Percentiles rank a stretch among this genome's conserved stretches.
phyloP scores from a whole-genome alignment of 2,329 filamentous ascomycete species.

The Fusarium sp. region DNA sequence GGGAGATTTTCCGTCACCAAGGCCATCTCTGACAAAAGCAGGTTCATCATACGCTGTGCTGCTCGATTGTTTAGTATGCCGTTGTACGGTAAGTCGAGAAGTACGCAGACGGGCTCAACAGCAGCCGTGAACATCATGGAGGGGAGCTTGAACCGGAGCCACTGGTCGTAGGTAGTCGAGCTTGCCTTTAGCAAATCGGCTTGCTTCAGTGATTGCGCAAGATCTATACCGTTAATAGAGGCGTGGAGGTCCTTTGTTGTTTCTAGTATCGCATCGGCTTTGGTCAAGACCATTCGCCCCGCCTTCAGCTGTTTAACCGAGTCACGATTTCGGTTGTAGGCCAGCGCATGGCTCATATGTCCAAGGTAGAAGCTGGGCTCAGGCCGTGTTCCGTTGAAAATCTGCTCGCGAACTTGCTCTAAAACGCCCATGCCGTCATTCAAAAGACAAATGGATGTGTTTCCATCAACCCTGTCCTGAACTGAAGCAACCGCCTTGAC shows the following conservation, averaged over 20 bases:
- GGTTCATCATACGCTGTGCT: slow-evolving; percentile 71
- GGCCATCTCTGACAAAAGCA: slow-evolving; percentile 78
- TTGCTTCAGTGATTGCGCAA: slow-evolving; percentile 37
- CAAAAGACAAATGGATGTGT: slow-evolving; percentile 78
- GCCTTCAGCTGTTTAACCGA: slow-evolving; percentile 52
- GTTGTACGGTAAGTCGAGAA: slow-evolving; percentile 80
- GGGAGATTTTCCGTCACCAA: slow-evolving; percentile 77
- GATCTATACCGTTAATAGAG: slow-evolving; percentile 30
- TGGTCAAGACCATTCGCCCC: slow-evolving; percentile 48
- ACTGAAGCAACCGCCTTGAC: slow-evolving; percentile 66
- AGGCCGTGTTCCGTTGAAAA: slow-evolving; percentile 72
- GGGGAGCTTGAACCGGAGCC: slow-evolving; percentile 79
- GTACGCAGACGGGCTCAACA: slow-evolving; percentile 81
- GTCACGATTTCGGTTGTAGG: slow-evolving; percentile 51
- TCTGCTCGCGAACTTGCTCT: slow-evolving; percentile 75
- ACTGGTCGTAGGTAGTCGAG: slow-evolving; percentile 48
- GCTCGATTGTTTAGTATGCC: slow-evolving; percentile 73
- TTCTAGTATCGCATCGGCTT: slow-evolving; percentile 25
- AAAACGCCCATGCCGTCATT: slow-evolving; percentile 85
- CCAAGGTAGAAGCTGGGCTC: slow-evolving; percentile 83
- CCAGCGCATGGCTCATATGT: slow-evolving; percentile 61
- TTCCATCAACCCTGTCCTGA: slow-evolving; percentile 70
- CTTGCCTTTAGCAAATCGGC: slow-evolving; percentile 37
- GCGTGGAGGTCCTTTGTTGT: slow-evolving; percentile 29
- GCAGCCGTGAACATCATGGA: slow-evolving; percentile 78